These are phyloP conservation scores for Crithidia brevicula DNA, from an alignment of 208 protist genomes.

Conservation along the genomic window DNA sequence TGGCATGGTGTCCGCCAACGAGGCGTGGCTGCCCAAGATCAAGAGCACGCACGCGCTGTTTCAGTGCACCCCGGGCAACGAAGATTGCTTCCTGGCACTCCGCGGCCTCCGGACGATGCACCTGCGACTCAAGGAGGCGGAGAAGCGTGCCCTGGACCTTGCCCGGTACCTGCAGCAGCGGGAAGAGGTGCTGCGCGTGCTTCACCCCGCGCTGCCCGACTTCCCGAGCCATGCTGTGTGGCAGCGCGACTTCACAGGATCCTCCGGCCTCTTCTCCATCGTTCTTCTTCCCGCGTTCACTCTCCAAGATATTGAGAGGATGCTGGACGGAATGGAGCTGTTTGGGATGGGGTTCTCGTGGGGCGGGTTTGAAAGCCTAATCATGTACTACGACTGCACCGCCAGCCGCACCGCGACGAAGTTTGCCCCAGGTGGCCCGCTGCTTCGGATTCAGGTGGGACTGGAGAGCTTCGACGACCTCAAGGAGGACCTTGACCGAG, in stretches of 20 bases:
- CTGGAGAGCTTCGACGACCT: constrained; percentile 32
- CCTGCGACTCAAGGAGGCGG: constrained; percentile 32
- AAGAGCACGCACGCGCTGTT: constrained; percentile 19
- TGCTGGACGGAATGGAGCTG: constrained; percentile 28
- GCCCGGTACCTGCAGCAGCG: constrained; percentile 23
- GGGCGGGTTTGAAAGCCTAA: constrained; percentile 39
- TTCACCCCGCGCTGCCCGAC: constrained; percentile 31
- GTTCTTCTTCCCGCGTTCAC: constrained; percentile 33
- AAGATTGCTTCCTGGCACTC: constrained; percentile 39
- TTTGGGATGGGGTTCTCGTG: constrained; percentile 39
- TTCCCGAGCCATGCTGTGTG: constrained; percentile 31
- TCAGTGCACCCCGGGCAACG: constrained; percentile 32
- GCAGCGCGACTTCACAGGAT: constrained; percentile 41
- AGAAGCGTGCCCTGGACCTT: constrained; percentile 25
- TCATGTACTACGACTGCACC: constrained; percentile 37
- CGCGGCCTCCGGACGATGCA: constrained; percentile 43
- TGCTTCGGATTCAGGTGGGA: constrained; percentile 26
- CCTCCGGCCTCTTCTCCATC: constrained; percentile 28
- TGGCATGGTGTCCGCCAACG: constrained; percentile 36
- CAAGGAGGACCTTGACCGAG: constrained; percentile 30
- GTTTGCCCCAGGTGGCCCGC: constrained; percentile 25
- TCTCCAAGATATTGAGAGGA: constrained; percentile 17
- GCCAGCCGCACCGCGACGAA: constrained; percentile 29
- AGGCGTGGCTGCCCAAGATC: constrained; percentile 30
- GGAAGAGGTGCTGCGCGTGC: constrained; percentile 26